Evolutionary conservation across 768 basidiomycete species (phyloP).

Genomic region (Mycena vulgaris): DNA sequence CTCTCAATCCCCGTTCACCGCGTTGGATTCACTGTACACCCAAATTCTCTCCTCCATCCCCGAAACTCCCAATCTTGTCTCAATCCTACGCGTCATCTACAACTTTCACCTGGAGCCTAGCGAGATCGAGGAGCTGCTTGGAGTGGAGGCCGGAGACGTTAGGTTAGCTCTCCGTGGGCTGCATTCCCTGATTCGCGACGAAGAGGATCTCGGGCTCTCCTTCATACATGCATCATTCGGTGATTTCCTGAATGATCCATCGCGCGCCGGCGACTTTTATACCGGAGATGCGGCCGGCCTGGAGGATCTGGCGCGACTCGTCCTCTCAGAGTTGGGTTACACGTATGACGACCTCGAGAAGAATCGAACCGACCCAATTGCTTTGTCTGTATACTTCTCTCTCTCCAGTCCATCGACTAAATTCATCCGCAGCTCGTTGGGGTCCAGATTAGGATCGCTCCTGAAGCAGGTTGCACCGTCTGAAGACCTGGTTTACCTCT

Average conservation of each 20-base stretch:
- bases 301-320: background rate
- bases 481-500: background rate
- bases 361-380: background rate
- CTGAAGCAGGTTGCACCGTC: no score
- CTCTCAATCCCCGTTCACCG: background rate
- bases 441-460: no score
- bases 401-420: background rate
- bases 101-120: background rate
- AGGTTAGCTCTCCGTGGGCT: slow-evolving; percentile 1
- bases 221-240: slow-evolving; percentile 3
- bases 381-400: background rate
- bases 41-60: background rate
- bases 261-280: background rate
- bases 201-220: background rate
- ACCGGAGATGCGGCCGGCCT: background rate
- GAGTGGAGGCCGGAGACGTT: background rate
- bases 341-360: background rate
- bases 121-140: background rate
- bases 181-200: background rate
- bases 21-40: background rate
- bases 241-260: background rate
- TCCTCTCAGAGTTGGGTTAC: background rate
- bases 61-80: background rate
- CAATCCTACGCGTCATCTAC: background rate
- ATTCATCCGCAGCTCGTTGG: background rate